Evolutionary conservation across 139 green algal species (phyloP), one percentile per base, ranked within the genome.

Genomic region (Pseudopediastrum boryanum): DNA sequence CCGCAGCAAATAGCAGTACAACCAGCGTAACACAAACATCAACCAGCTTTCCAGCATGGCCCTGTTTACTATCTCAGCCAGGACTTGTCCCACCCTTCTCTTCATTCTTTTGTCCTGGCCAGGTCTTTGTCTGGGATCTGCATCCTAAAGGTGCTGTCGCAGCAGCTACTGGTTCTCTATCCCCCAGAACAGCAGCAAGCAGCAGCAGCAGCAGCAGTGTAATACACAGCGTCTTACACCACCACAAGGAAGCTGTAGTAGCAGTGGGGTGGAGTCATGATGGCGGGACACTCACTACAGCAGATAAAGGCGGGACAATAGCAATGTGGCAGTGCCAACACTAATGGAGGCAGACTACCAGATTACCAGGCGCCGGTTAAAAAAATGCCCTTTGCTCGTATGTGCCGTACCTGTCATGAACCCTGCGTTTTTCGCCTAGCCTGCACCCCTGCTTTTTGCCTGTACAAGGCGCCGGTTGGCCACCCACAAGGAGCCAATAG

Each of bases 261-360:
- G 83, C 83, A 6, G 61, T 67, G 27, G 83, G 77, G 65, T 87
- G 80, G 71, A 76, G 51, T 33, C 16, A 36, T 66, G 65, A 87
- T 72, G 52, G 77, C 51, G 33, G 6, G n/a, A 35, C 43, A 2
- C 71, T 87, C 31, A 54, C 79, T 13, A 74, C 54, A 1, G 83
- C 72, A 46, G 83, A 87, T 50, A 87, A 84, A 59, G 58, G 48
- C 2, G 83, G 83, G 2, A 33, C 41, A 3, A 16, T 87, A 13
- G 72, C 77, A 2, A 80, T 87, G 35, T 87, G 83, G 83, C 44
- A 52, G 3, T 78, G 71, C 38, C 33, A 35, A 33, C 54, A 78
- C n/a, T n/a, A n/a, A n/a, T n/a, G n/a, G n/a, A n/a, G n/a, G n/a
- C n/a, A n/a, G n/a, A n/a, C n/a, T n/a, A n/a, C n/a, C n/a, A n/a